Evolutionary conservation across 768 basidiomycete genomes (phyloP).

Genomic region (Thelephora ganbajun): DNA sequence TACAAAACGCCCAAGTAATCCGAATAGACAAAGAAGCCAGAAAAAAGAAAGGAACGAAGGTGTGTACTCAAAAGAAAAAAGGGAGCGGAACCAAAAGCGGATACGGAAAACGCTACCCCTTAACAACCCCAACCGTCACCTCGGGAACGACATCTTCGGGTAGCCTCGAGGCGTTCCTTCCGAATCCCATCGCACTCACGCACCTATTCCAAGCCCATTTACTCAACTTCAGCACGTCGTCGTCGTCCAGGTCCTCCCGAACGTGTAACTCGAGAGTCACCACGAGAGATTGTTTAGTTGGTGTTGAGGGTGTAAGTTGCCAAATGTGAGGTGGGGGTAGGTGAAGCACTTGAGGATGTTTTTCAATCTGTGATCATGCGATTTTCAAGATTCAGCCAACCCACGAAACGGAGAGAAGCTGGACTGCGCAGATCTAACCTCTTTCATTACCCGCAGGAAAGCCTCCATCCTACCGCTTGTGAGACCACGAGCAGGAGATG

Average conservation of each 20-base stretch:
- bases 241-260: slow-evolving; percentile 46
- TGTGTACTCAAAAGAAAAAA: no score
- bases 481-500: slow-evolving; percentile 55
- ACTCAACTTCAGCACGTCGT: slow-evolving; percentile 58
- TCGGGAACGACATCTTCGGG: slow-evolving; percentile 27
- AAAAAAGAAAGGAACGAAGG: no score
- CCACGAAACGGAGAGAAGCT: slow-evolving; percentile 11
- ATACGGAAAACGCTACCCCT: no score
- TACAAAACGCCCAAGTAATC: no score
- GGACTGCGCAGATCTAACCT: no score
- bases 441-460: slow-evolving; percentile 69
- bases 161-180: slow-evolving; percentile 15
- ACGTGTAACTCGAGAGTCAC: slow-evolving; percentile 78
- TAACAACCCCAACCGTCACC: slow-evolving; percentile 62
- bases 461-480: slow-evolving; percentile 62
- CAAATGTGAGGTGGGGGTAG: slow-evolving; percentile 80
- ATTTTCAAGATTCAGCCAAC: neutral
- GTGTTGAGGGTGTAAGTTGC: slow-evolving; percentile 43
- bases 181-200: slow-evolving; percentile 30
- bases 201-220: slow-evolving; percentile 65
- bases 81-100: no score
- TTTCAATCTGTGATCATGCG: slow-evolving; percentile 43
- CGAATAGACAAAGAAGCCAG: no score
- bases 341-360: slow-evolving; percentile 72
- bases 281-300: slow-evolving; percentile 33